Conservation (phyloP, 2,329 filamentous ascomycete genomes). For the Claviceps sp. region DNA sequence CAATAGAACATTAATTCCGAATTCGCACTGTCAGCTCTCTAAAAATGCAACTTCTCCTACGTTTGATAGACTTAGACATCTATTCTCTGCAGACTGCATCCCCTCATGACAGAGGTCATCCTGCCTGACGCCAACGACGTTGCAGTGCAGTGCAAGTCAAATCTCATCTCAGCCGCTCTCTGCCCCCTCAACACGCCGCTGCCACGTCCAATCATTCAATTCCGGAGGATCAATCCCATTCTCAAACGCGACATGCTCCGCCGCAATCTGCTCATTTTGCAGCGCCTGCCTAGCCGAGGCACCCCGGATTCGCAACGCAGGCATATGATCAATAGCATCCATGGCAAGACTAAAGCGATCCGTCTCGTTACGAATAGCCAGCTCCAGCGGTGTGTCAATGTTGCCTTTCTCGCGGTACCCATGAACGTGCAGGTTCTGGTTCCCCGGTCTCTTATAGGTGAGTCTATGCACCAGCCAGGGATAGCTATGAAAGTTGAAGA, state of each 20-base stretch:
- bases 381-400: conserved; percentile 67
- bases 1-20: no score
- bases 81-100: no score
- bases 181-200: conserved; percentile 28
- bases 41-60: no score
- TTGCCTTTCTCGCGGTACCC: conserved; percentile 77
- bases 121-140: not conserved
- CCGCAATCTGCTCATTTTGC: conserved; percentile 49
- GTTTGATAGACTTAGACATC: no score
- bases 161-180: conserved; percentile 10
- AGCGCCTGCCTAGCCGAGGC: conserved; percentile 49
- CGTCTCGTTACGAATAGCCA: conserved; percentile 65
- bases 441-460: conserved; percentile 61
- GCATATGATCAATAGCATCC: conserved; percentile 58
- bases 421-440: conserved; percentile 55
- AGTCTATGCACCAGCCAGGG: conserved; percentile 68
- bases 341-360: conserved; percentile 68
- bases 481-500: conserved; percentile 80
- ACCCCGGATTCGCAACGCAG: conserved; percentile 48
- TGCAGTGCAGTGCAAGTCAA: not conserved
- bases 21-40: no score
- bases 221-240: conserved; percentile 55
- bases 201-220: conserved; percentile 55
- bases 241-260: conserved; percentile 53
- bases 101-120: no score